Base-by-base conservation (phyloP, 2,329 filamentous ascomycete genomes). In the Macrophomina phaseolina region DNA sequence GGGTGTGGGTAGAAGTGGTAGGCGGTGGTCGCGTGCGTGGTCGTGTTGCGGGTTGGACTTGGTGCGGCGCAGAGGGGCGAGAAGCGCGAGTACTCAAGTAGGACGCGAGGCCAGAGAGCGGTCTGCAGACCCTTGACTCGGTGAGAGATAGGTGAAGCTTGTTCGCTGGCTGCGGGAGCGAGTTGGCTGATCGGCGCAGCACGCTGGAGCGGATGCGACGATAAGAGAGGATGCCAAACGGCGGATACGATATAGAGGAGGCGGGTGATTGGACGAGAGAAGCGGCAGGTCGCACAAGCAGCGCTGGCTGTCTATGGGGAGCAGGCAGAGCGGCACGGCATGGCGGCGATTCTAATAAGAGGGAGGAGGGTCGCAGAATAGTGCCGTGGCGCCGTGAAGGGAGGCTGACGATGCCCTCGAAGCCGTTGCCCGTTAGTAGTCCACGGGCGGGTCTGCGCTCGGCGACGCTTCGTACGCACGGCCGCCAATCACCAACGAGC, bases 51-150 rank as follows among this genome's bases (percentile, higher is more conserved):
- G 62, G 9, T 23, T 55, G 36, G 6, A 23, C 23, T 23, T 23
- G 23, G 9, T n/a, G n/a, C 42, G 53, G 52, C 30, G 42, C n/a
- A 14, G 28, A 6, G 18, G 32, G 38, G 64, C 38, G 38, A 49
- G 42, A 34, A 34, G 5, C 23, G 14, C 14, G 32, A 14, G 52
- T 11, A 38, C 62, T 65, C 16, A 65, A 65, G 63, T 65, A 65
- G 63, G 62, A 55, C 11, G 48, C 14, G 49, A 55, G 48, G 30
- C 52, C 58, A 46, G 49, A 64, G 46, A 65, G 63, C 63, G 63
- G 63, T 65, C 63, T 65, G 63, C 62, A 64, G 62, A 53, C 61
- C 61, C 61, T 53, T 52, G 58, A 36, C 58, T 36, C 56, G 58
- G 58, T 49, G 42, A 49, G 58, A 48, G 58, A 62, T 62, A 62